Base-by-base conservation (phyloP, 2,329 filamentous ascomycete genomes). In the Paecilomyces sp. region DNA sequence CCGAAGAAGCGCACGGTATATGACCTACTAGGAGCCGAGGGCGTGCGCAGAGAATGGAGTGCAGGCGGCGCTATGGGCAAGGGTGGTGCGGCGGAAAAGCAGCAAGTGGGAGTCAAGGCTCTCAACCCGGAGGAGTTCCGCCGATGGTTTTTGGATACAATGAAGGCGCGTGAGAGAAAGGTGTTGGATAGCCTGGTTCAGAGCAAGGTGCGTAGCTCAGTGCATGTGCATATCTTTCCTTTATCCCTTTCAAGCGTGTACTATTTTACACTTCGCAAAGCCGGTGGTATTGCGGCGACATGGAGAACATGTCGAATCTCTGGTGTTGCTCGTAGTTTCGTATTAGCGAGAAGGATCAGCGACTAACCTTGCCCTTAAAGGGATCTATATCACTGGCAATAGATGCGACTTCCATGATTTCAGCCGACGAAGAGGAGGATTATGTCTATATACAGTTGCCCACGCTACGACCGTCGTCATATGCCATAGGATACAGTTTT, bases 1-100 rank as follows among this genome's bases (percentile, higher is more conserved):
- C 69, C 72, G 11, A 64, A 72, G 59, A 79, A 78, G 62, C 69
- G 77, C 52, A 64, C 68, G 4, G 75, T 79, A 2, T 79, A 78
- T 67, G 77, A 79, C 66, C 56, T 78, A 34, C 57, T 77, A 25
- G 77, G 77, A 8, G 73, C 68, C 47, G 75, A 76, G 55, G 76
- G 74, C 4, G 74, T 78, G n/a, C 61, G 65, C 36, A 62, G 61
- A 55, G 75, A 78, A 70, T 79, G 74, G 73, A 65, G 68, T 5
- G 52, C 53, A 31, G 59, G 60, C 5, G 76, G 75, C 13, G 58
- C 62, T 12, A 74, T 76, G 70, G 73, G 70, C 2, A 54, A 18
- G 18, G 65, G 64, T 13, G 72, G 71, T 28, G 70, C 70, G 58
- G 71, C 66, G 15, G 64, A 70, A 58, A 61, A 57, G 25, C 65